phyloP scores from a whole-genome alignment of 2,329 filamentous ascomycete species.

The Alternaria incomplexa region DNA sequence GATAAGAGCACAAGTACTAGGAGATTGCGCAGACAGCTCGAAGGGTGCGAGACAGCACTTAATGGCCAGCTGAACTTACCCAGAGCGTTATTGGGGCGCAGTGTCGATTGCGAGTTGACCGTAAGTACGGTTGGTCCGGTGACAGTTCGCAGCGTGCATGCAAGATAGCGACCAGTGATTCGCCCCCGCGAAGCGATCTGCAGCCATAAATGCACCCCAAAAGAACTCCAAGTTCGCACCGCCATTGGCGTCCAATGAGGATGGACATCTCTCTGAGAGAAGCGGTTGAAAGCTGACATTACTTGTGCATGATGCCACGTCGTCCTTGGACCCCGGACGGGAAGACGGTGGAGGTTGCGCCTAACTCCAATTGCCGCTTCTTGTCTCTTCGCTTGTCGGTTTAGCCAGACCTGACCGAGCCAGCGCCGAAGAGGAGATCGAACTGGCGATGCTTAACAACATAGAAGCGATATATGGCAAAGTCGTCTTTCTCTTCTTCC shows the following conservation, averaged over 20 bases:
- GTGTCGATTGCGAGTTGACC: background rate
- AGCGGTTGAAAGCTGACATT: background rate
- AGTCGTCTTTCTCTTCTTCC: background rate
- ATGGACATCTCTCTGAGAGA: background rate
- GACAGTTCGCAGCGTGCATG: slow-evolving; percentile 6
- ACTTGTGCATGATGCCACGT: background rate
- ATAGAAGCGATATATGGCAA: slow-evolving; percentile 1
- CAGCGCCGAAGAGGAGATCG: slow-evolving; percentile 4
- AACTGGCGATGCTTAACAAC: slow-evolving; percentile 5
- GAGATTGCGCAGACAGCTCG: background rate
- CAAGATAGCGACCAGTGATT: background rate
- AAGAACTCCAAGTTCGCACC: background rate
- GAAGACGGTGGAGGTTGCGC: background rate
- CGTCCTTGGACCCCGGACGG: background rate
- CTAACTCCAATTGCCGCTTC: background rate
- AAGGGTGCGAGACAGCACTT: background rate
- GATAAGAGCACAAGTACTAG: background rate
- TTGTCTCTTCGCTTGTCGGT: background rate
- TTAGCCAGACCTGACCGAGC: background rate
- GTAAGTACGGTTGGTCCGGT: background rate
- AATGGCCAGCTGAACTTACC: background rate
- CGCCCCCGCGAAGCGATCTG: slow-evolving; percentile 1
- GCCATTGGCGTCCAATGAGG: background rate
- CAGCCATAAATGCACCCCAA: slow-evolving; percentile 4
- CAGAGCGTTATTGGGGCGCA: slow-evolving; percentile 1